Base-by-base conservation (phyloP, 345 rosid genomes). In the Eucalyptus regnans region DNA sequence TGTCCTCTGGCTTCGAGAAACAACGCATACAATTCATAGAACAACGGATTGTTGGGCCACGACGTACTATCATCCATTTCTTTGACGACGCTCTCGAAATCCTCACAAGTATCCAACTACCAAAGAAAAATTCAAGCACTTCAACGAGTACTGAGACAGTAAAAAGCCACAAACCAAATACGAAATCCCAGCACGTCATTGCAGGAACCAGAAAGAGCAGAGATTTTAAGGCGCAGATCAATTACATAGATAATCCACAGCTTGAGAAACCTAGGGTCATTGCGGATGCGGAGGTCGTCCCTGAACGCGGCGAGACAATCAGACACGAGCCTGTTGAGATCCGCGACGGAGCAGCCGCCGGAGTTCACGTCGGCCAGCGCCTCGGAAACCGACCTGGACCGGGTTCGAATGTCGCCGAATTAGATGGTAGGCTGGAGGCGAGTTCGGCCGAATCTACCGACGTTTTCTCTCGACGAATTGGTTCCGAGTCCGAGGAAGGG, bases 191-290 rank as follows among this genome's bases (percentile, higher is more conserved):
- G 51, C 56, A 52, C 58, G 4, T 71, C 83, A 71, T 37, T 37
- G 46, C 46, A 5, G 48, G 48, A 10, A 76, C 83, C 48, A 5
- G 83, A 76, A 76, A 76, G 27, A 76, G 27, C 48, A 88, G 58
- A 16, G 44, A 86, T 50, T 17, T 17, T 9, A 41, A 64, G 54
- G 54, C 60, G 33, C 44, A 29, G 90, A n/a, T 25, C 60, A n/a
- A 88, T 93, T 98, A 98, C 99, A 62, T 95, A 94, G 89, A 98
- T 94, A 87, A 98, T 91, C 96, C 99, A 96, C 91, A 97, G 95
- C 94, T 97, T 97, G 92, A 98, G 99, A 92, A 98, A 97, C 92
- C 98, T 93, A 92, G 94, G 89, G 91, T 98, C 99, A 84, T 96
- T 92, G 87, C 91, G 94, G 93, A 95, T 95, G 87, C 89, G 95